Percentiles rank a stretch among this genome's conserved stretches.
Conservation (phyloP, 2,329 filamentous ascomycete species). For the Blastomyces parvus region DNA sequence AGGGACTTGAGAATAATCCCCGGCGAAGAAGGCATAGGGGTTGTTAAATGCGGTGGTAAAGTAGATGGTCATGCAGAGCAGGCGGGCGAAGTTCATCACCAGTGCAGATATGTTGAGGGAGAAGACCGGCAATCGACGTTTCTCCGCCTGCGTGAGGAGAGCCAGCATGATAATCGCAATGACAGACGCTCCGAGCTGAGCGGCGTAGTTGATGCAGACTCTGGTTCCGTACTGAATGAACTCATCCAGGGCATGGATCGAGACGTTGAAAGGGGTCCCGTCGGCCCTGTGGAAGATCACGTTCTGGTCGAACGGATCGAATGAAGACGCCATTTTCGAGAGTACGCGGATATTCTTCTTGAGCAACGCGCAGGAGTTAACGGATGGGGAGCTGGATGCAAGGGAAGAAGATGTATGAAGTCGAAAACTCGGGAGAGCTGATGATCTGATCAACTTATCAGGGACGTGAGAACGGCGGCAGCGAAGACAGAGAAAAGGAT, state of each 20-base stretch:
- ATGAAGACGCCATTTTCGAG: slow-evolving; percentile 18
- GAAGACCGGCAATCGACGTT: slow-evolving; percentile 56
- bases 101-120: slow-evolving; percentile 56
- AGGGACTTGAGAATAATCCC: slow-evolving; percentile 46
- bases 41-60: slow-evolving; percentile 52
- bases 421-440: not conserved
- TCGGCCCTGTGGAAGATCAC: slow-evolving; percentile 41
- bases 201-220: slow-evolving; percentile 55
- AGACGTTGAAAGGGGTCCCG: slow-evolving; percentile 34
- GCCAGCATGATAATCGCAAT: slow-evolving; percentile 58
- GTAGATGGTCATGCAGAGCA: slow-evolving; percentile 38
- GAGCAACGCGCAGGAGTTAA: not conserved
- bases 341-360: not conserved
- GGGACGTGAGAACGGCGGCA: not conserved
- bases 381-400: not conserved
- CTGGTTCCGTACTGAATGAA: slow-evolving; percentile 41
- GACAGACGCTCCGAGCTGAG: slow-evolving; percentile 59
- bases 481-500: not conserved
- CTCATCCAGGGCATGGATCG: slow-evolving; percentile 37
- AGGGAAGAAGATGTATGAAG: not conserved
- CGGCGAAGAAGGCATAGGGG: slow-evolving; percentile 47
- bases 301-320: slow-evolving; percentile 45
- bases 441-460: not conserved
- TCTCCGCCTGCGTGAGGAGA: slow-evolving; percentile 56
- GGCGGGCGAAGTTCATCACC: slow-evolving; percentile 49